Evolutionary conservation across 352 stramenopile genomes (phyloP).

Genomic region (Globisporangium emineosum): DNA sequence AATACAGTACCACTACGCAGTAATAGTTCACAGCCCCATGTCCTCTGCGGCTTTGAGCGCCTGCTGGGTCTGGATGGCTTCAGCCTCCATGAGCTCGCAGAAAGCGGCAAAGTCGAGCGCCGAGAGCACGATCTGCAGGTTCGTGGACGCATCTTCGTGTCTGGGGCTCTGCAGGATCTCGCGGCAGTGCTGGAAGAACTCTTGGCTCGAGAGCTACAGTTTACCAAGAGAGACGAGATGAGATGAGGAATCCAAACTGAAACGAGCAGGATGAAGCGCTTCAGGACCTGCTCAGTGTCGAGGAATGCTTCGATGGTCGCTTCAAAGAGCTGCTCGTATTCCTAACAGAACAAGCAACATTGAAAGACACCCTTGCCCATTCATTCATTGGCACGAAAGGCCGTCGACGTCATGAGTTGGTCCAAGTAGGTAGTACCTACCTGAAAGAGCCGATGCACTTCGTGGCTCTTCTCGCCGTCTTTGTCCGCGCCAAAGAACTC

Average conservation of each 20-base stretch:
- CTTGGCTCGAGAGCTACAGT: constrained; percentile 33
- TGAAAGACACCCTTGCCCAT: too few relatives aligned
- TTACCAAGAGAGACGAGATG: neutral
- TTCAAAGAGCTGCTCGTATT: constrained; percentile 57
- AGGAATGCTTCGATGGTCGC: constrained; percentile 39
- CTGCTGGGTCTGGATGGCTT: constrained; percentile 44
- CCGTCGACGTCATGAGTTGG: too few relatives aligned
- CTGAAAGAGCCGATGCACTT: constrained; percentile 40
- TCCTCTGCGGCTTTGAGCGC: constrained; percentile 50
- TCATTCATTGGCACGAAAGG: too few relatives aligned
- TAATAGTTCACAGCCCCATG: constrained; percentile 44
- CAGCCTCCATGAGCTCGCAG: constrained; percentile 45
- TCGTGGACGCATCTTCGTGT: constrained; percentile 32
- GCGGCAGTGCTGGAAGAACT: constrained; percentile 52
- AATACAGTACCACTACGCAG: neutral
- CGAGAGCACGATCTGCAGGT: constrained; percentile 45
- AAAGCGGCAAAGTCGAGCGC: constrained; percentile 57
- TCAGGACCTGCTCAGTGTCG: constrained; percentile 29
- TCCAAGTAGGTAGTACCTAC: constrained; percentile 20
- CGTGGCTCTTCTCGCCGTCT: constrained; percentile 34
- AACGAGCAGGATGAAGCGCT: neutral
- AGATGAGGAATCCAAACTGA: neutral
- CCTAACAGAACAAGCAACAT: too few relatives aligned
- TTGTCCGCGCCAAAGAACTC: constrained; percentile 30
- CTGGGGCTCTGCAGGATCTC: constrained; percentile 27